Conservation (phyloP, 2,329 filamentous ascomycete genomes). For the Fusarium nodosum region DNA sequence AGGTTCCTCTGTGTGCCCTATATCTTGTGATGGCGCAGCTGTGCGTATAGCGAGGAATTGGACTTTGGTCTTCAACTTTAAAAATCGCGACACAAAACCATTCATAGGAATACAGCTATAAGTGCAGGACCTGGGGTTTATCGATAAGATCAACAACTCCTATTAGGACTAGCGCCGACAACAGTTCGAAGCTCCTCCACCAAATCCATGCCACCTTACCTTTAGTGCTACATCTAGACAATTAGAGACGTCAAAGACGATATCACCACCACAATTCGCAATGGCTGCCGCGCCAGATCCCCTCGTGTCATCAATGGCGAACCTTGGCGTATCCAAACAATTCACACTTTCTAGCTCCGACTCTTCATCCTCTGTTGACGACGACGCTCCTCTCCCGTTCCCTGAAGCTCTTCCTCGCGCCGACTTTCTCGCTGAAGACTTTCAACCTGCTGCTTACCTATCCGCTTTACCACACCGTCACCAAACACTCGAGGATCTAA, state of each 20-base stretch:
- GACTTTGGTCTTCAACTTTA: too few species aligned
- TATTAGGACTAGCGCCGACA: conserved; percentile 27
- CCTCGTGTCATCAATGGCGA: conserved; percentile 48
- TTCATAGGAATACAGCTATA: not conserved
- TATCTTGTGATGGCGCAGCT: too few species aligned
- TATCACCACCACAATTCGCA: conserved; percentile 11
- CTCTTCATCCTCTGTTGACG: conserved; percentile 58
- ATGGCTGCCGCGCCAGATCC: conserved; percentile 49
- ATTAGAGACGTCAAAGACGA: conserved; percentile 18
- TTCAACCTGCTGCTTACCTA: conserved; percentile 86
- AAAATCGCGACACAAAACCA: too few species aligned
- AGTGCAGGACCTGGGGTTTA: conserved; percentile 10
- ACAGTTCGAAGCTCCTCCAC: conserved; percentile 27
- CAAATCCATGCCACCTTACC: conserved; percentile 43
- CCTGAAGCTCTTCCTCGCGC: conserved; percentile 84
- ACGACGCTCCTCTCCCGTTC: conserved; percentile 85
- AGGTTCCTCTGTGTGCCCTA: too few species aligned
- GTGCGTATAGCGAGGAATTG: too few species aligned
- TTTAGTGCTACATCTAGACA: conserved; percentile 36
- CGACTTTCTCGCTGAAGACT: conserved; percentile 83
- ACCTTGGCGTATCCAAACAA: conserved; percentile 47
- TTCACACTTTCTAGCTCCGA: conserved; percentile 61
- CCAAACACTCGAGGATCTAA: conserved; percentile 94
- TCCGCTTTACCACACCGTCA: conserved; percentile 85
- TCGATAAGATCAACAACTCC: conserved; percentile 33